Percentiles rank a stretch among this genome's conserved stretches.
These are phyloP conservation scores for Trichosanthes truncata DNA, from an alignment of 306 rosid species.

Conservation along the genomic window DNA sequence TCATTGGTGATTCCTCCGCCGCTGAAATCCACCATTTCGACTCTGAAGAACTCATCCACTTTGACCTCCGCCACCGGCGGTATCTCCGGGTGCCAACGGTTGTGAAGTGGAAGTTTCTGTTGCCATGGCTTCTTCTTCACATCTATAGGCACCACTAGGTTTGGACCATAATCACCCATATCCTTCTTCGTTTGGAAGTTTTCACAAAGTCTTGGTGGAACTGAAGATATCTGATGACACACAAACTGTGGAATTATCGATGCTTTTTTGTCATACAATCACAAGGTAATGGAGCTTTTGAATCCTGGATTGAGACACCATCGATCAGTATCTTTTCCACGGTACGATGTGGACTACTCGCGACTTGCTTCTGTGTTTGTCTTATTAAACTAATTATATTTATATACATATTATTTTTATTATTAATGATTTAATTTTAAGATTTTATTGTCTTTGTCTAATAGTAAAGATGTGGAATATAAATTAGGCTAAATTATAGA, in stretches of 20 bases:
- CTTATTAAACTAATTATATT: background rate
- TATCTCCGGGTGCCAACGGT: slow-evolving; percentile 76
- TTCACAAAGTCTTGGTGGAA: background rate
- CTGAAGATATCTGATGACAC: background rate
- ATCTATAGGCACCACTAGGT: slow-evolving; percentile 52
- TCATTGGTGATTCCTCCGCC: slow-evolving; percentile 55
- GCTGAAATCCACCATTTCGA: slow-evolving; percentile 77
- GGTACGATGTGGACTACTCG: background rate
- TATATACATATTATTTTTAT: no score
- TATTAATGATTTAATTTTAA: no score
- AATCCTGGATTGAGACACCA: background rate
- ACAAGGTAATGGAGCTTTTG: background rate
- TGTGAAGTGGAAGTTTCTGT: slow-evolving; percentile 69
- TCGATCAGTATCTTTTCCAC: background rate
- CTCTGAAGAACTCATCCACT: slow-evolving; percentile 40
- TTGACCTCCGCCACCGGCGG: slow-evolving; percentile 38
- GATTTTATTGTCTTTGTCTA: no score
- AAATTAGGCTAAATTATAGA: no score
- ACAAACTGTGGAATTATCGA: background rate
- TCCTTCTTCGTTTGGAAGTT: background rate
- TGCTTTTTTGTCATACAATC: background rate
- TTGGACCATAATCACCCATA: slow-evolving; percentile 15
- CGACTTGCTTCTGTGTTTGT: background rate
- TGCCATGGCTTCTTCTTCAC: slow-evolving; percentile 59
- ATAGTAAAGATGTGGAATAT: no score